These are phyloP conservation scores for Monosporascus sp. DNA, from an alignment of 2,329 filamentous ascomycete species.

Conservation along the genomic window DNA sequence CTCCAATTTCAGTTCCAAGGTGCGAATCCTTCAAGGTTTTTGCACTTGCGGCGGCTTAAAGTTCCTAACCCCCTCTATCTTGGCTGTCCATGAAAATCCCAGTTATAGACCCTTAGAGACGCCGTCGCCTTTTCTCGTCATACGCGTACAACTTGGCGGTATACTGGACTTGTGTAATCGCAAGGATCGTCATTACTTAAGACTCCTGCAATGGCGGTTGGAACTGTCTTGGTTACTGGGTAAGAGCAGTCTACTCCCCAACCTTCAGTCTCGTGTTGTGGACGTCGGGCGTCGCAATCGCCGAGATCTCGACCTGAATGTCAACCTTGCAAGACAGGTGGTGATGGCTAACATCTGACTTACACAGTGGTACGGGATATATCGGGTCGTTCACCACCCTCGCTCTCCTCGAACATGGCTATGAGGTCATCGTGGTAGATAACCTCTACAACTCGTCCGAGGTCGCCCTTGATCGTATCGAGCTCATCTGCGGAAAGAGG, in stretches of 20 bases:
- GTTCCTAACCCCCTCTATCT: too few relatives aligned
- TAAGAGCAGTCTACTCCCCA: conserved; percentile 41
- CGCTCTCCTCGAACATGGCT: conserved; percentile 85
- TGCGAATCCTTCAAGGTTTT: too few relatives aligned
- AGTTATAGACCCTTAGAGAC: too few relatives aligned
- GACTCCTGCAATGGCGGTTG: conserved; percentile 60
- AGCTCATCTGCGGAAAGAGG: conserved; percentile 84
- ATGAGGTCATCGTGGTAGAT: conserved; percentile 95
- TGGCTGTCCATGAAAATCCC: too few relatives aligned
- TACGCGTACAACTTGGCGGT: too few relatives aligned
- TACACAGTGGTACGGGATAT: conserved; percentile 86
- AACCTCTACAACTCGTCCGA: conserved; percentile 95
- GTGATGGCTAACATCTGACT: conserved; percentile 13
- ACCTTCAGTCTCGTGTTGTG: neutral
- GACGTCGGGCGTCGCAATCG: too few relatives aligned
- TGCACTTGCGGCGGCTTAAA: too few relatives aligned
- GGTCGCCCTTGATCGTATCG: conserved; percentile 89
- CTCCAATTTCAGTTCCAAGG: neutral
- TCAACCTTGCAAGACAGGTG: neutral
- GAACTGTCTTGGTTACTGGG: conserved; percentile 90
- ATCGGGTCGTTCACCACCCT: conserved; percentile 97
- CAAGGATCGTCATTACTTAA: neutral
- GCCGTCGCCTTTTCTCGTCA: too few relatives aligned
- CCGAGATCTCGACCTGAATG: neutral
- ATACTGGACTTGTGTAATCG: too few relatives aligned